Evolutionary conservation across 2,329 filamentous ascomycete genomes (phyloP).

Genomic region (Diaporthe sp.): DNA sequence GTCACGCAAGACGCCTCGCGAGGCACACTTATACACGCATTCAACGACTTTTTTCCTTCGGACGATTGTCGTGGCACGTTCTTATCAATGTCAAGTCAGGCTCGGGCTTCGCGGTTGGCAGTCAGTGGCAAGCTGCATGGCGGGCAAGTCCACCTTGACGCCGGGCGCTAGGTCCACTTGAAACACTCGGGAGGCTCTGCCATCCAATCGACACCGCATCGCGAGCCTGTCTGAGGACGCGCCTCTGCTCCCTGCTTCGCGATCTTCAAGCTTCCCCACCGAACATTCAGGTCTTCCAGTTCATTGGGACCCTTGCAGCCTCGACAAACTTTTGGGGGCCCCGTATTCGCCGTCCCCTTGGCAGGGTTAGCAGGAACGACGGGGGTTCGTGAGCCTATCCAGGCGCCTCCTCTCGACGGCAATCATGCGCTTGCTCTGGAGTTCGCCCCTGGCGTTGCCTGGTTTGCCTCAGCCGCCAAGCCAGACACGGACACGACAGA

Average conservation of each 20-base stretch:
- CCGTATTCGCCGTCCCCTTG: not conserved
- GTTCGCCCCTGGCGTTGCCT: conserved; percentile 10
- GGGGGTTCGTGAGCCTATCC: conserved; percentile 31
- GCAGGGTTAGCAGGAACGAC: conserved; percentile 5
- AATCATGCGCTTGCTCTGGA: conserved; percentile 21
- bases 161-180: conserved; percentile 46
- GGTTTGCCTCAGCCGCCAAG: conserved; percentile 32
- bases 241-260: conserved; percentile 35
- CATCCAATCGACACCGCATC: conserved; percentile 46
- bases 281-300: conserved; percentile 12
- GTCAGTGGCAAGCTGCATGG: conserved; percentile 32
- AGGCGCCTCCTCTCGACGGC: conserved; percentile 26
- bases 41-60: not conserved
- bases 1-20: not conserved
- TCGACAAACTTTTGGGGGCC: conserved; percentile 16
- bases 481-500: conserved; percentile 27
- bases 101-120: conserved; percentile 14
- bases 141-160: conserved; percentile 41
- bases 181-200: conserved; percentile 46
- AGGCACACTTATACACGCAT: not conserved
- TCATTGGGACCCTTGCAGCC: conserved; percentile 28
- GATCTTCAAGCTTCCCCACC: conserved; percentile 37
- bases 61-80: conserved; percentile 6
- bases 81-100: conserved; percentile 1
- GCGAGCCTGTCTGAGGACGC: conserved; percentile 44